Evolutionary conservation across 106 monocot genomes (phyloP), one percentile per base, ranked within the genome.

Genomic region (Posidonia australis): DNA sequence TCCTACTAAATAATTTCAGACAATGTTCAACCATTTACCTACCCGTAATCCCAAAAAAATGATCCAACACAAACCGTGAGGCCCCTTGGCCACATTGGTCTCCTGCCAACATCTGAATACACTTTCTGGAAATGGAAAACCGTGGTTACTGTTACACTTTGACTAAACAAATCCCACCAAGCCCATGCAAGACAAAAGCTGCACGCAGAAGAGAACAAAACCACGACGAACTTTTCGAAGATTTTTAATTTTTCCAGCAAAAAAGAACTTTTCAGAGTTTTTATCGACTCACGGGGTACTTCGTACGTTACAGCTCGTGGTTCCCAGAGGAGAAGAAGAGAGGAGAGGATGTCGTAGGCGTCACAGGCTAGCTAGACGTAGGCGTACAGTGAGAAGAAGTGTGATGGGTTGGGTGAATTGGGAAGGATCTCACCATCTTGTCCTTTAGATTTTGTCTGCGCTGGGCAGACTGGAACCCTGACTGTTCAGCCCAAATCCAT

Each of bases 371-470:
- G 25, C 56, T 13, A 25, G 0, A 16, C 18, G 29, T 9, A 10
- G 30, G 16, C 6, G n/a, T 14, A 59, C 29, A 20, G 7, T 18
- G 60, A n/a, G 6, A 59, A 5, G 29, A 17, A 30, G 5, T 32
- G 17, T 60, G 18, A 10, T 17, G 5, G 36, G 6, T 60, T n/a
- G 60, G 0, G 0, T 13, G 5, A 3, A 13, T 7, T 63, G 21
- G 21, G 62, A 63, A 23, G 44, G 42, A 63, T 63, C 63, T 63
- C 24, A 21, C 42, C 45, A 36, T 63, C 63, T 45, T 46, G 43
- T 63, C 63, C 44, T 63, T 22, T 63, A 46, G 63, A 63, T 63
- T 63, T 63, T 63, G 44, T 63, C 42, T 44, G 24, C 19, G 63
- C 5, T 10, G 44, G 63, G 18, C 16, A 44, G 45, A 13, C 2